Evolutionary conservation across 352 stramenopile genomes (phyloP), one percentile per base, ranked within the genome.

Genomic region (Globisporangium sylvaticum): DNA sequence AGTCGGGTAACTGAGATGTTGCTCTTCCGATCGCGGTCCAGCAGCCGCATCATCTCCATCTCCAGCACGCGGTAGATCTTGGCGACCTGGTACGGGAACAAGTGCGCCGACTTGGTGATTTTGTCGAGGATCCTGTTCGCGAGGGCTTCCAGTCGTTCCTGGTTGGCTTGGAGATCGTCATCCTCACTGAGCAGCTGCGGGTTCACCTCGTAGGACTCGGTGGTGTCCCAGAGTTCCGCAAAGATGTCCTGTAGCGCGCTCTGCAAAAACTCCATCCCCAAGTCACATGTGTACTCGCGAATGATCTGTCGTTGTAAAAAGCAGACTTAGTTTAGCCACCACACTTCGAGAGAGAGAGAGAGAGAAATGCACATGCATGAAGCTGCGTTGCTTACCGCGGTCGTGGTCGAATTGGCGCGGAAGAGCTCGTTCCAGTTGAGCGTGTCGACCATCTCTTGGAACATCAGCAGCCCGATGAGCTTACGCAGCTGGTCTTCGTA

Each of bases 381-480:
- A 2, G 32, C 9, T 29, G 24, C 31, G 20, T 4, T 18, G 27
- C 78, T 59, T 67, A 86, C 80, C 34, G 83, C 84, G 18, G 84
- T 92, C 12, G 80, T 84, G 56, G 83, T 70, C 66, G 84, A 92
- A 66, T 91, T 92, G 67, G 84, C 84, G 70, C 84, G 83, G 65
- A 92, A 92, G 57, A 92, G 80, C 62, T 92, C 83, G 76, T 89
- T 91, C 84, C 84, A 92, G 70, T 92, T 91, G 55, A 83, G 65
- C 53, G 84, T 92, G 66, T 84, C 79, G 62, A 88, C 72, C 84
- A 92, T 92, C 66, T 92, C 84, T 31, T 75, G 78, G 59, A 90
- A 77, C 84, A 92, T 89, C 71, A 91, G 79, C 67, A 88, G 66
- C 12, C 79, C 78, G 31, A 92, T 34, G 24, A 91, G 73, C 66